Conservation (phyloP, 2,329 filamentous ascomycete genomes). For the Fonsecaea multimorphosa region DNA sequence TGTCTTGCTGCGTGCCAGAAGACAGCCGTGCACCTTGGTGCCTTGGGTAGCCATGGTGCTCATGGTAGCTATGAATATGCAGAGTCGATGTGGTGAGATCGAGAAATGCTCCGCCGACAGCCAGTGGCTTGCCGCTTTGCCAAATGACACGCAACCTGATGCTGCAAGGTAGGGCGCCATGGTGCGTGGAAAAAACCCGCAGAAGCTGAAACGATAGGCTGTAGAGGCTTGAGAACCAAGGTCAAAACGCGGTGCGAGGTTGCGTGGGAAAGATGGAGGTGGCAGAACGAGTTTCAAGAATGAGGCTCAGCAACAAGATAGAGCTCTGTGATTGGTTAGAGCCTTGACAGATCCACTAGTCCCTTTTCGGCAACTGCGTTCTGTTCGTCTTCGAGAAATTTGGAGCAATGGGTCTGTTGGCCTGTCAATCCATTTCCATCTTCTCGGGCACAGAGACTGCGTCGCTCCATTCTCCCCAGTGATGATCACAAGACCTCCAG, state of each 20-base stretch:
- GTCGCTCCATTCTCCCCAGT: slow-evolving; percentile 15
- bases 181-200: slow-evolving; percentile 19
- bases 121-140: slow-evolving; percentile 35
- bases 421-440: not conserved
- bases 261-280: slow-evolving; percentile 20
- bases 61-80: slow-evolving; percentile 16
- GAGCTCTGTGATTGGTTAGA: slow-evolving; percentile 29
- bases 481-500: slow-evolving; percentile 37
- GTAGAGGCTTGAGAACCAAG: slow-evolving; percentile 20
- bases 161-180: slow-evolving; percentile 22
- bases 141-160: slow-evolving; percentile 25
- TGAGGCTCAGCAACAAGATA: slow-evolving; percentile 24
- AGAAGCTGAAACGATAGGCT: slow-evolving; percentile 31
- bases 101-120: slow-evolving; percentile 32
- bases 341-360: slow-evolving; percentile 11
- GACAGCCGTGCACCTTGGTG: slow-evolving; percentile 9
- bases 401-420: slow-evolving; percentile 6
- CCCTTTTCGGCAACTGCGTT: slow-evolving; percentile 18
- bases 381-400: slow-evolving; percentile 17
- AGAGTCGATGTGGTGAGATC: slow-evolving; percentile 9
- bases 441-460: slow-evolving; percentile 15
- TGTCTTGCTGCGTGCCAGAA: slow-evolving; percentile 13
- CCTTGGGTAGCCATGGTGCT: slow-evolving; percentile 21
- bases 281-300: slow-evolving; percentile 34
- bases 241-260: slow-evolving; percentile 16